These are phyloP conservation scores for Blastobotrys malaysiensis DNA, from an alignment of 1,139 yeast species.

Conservation along the genomic window DNA sequence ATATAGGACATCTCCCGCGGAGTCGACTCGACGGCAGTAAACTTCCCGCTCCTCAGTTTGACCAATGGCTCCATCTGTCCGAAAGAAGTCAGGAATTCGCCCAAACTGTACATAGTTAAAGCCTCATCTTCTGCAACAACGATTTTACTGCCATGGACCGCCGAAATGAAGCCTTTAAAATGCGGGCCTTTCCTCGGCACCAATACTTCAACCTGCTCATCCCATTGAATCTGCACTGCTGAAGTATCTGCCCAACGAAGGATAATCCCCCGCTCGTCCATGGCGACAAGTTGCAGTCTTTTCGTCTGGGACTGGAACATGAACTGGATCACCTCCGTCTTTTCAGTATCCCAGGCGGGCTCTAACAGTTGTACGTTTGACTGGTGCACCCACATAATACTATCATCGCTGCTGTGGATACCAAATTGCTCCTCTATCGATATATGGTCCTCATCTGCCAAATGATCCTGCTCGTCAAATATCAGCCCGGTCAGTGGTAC, in stretches of 20 bases:
- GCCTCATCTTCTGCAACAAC: slow-evolving; percentile 14
- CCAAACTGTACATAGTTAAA: slow-evolving; percentile 13
- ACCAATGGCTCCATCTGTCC: slow-evolving; percentile 1
- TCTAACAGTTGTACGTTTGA: slow-evolving; percentile 22
- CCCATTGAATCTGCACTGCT: slow-evolving; percentile 14
- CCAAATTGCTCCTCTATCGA: slow-evolving; percentile 19
- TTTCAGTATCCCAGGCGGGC: slow-evolving; percentile 17
- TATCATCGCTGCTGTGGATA: slow-evolving; percentile 19
- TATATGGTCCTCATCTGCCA: background rate
- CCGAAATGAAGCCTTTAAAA: slow-evolving; percentile 11
- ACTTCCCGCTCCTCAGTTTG: slow-evolving; percentile 1
- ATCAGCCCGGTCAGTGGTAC: slow-evolving; percentile 12
- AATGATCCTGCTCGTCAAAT: background rate
- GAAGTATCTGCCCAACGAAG: slow-evolving; percentile 6
- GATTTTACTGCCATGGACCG: slow-evolving; percentile 15
- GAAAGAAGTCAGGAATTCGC: slow-evolving; percentile 14
- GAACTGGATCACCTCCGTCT: slow-evolving; percentile 4
- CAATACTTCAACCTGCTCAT: slow-evolving; percentile 1
- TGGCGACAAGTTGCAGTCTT: slow-evolving; percentile 3
- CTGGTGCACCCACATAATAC: slow-evolving; percentile 20
- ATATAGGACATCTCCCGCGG: slow-evolving; percentile 2
- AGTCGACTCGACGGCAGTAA: slow-evolving; percentile 3
- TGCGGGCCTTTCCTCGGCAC: slow-evolving; percentile 3
- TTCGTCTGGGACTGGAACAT: slow-evolving; percentile 1
- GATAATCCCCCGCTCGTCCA: background rate